Evolutionary conservation across 192 early-diverging fungal species (phyloP).

Genomic region (Dissophora globulifera): DNA sequence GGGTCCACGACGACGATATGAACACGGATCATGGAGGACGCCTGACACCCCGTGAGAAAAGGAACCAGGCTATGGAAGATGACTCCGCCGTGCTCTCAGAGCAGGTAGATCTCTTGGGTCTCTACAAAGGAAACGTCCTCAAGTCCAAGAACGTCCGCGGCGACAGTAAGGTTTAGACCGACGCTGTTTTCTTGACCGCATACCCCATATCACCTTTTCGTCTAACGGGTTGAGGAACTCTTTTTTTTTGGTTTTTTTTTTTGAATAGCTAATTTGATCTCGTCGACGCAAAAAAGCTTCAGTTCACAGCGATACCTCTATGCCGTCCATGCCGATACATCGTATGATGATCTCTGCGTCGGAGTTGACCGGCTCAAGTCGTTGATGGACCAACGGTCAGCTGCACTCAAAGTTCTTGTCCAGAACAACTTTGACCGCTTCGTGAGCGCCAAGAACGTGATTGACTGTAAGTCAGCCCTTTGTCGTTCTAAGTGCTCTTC

Average conservation of each 20-base stretch:
- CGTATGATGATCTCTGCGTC: constrained; percentile 81
- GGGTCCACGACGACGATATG: constrained; percentile 49
- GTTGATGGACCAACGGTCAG: constrained; percentile 83
- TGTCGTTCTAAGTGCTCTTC: too few species aligned
- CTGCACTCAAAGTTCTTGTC: constrained; percentile 88
- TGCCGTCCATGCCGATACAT: constrained; percentile 85
- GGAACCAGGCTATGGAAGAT: constrained; percentile 26
- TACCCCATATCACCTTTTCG: too few species aligned
- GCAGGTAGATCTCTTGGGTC: constrained; percentile 60
- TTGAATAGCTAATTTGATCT: constrained; percentile 28
- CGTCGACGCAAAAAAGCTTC: constrained; percentile 60
- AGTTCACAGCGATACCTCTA: constrained; percentile 79
- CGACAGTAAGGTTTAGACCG: constrained; percentile 26
- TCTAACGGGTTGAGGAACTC: too few species aligned
- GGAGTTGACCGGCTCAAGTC: constrained; percentile 78
- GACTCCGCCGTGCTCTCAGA: constrained; percentile 52
- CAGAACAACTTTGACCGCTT: constrained; percentile 98
- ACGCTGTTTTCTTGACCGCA: background rate
- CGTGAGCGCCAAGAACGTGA: constrained; percentile 93
- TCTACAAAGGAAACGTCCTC: constrained; percentile 36
- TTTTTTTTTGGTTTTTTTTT: background rate
- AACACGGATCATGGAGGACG: constrained; percentile 30
- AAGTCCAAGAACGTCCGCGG: constrained; percentile 36
- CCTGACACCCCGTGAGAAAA: constrained; percentile 28
- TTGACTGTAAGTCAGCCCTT: constrained; percentile 73